phyloP scores from a whole-genome alignment of 2,329 filamentous ascomycete species.

The Hypoxylon sp. region DNA sequence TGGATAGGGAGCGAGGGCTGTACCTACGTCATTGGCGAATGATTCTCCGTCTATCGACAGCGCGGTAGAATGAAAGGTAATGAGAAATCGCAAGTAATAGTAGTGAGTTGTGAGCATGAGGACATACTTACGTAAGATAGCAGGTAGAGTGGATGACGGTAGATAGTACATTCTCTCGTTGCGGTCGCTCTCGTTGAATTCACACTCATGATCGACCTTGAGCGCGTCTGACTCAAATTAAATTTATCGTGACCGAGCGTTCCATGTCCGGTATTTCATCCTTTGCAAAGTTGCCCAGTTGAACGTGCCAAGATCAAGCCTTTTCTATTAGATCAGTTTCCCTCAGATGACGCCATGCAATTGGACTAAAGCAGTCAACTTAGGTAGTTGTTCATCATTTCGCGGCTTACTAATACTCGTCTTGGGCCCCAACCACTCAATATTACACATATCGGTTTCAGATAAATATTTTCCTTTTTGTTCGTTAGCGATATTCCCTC shows the following conservation, averaged over 20 bases:
- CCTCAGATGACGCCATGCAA: background rate
- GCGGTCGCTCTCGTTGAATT: background rate
- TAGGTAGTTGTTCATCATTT: background rate
- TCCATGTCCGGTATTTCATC: background rate
- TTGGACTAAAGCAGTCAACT: background rate
- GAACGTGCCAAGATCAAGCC: background rate
- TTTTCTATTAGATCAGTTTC: background rate
- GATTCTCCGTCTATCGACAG: constrained; percentile 5
- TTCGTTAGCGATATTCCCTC: background rate
- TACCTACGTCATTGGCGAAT: constrained; percentile 77
- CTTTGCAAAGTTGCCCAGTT: no score
- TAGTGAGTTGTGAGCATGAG: background rate
- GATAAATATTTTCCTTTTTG: background rate
- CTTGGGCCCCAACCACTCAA: background rate
- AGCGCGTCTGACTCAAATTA: background rate
- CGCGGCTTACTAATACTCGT: background rate
- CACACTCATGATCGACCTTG: background rate
- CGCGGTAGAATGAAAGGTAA: constrained; percentile 2
- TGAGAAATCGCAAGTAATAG: background rate
- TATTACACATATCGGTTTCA: background rate
- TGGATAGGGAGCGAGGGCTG: constrained; percentile 77
- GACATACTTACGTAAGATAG: background rate
- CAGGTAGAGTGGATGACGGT: background rate
- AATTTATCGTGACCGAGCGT: background rate
- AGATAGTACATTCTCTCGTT: background rate